Evolutionary conservation across 2,329 filamentous ascomycete species (phyloP).

Genomic region (Tricladium varicosporioides): DNA sequence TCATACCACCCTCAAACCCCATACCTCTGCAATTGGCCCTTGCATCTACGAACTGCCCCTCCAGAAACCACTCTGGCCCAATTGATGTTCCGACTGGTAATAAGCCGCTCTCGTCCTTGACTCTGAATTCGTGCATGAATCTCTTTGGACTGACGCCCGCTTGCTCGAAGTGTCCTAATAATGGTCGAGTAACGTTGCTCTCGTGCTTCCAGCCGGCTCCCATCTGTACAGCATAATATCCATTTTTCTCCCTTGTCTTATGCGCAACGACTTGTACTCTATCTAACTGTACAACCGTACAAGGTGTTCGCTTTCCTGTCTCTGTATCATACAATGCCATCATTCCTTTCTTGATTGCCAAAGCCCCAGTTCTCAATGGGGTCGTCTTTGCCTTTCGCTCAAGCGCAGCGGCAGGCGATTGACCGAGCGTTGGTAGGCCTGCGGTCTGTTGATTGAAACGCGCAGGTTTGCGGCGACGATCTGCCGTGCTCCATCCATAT

Average conservation of each 20-base stretch:
- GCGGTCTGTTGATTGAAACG: conserved; percentile 57
- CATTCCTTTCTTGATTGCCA: conserved; percentile 95
- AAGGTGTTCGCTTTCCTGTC: conserved; percentile 74
- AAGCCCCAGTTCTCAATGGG: conserved; percentile 71
- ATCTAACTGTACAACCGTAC: conserved; percentile 92
- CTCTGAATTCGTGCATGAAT: conserved; percentile 82
- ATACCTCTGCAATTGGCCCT: conserved; percentile 77
- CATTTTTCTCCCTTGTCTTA: conserved; percentile 77
- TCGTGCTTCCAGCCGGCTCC: conserved; percentile 74
- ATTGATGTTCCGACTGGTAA: conserved; percentile 73
- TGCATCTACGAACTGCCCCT: conserved; percentile 88
- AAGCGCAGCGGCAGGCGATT: conserved; percentile 60
- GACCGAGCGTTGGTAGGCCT: conserved; percentile 55
- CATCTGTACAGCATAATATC: conserved; percentile 93
- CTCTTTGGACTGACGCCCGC: conserved; percentile 82
- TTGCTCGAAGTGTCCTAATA: conserved; percentile 84
- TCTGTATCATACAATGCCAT: conserved; percentile 79
- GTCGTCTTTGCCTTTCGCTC: conserved; percentile 57
- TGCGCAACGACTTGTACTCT: conserved; percentile 84
- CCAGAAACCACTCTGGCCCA: conserved; percentile 84
- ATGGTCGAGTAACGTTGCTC: conserved; percentile 74
- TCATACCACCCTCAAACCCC: conserved; percentile 98
- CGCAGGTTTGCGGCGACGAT: conserved; percentile 47
- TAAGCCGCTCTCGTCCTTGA: conserved; percentile 70
- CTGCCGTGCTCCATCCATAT: conserved; percentile 58